Conservation (phyloP, 352 stramenopile species). For the Phytopythium montanum region DNA sequence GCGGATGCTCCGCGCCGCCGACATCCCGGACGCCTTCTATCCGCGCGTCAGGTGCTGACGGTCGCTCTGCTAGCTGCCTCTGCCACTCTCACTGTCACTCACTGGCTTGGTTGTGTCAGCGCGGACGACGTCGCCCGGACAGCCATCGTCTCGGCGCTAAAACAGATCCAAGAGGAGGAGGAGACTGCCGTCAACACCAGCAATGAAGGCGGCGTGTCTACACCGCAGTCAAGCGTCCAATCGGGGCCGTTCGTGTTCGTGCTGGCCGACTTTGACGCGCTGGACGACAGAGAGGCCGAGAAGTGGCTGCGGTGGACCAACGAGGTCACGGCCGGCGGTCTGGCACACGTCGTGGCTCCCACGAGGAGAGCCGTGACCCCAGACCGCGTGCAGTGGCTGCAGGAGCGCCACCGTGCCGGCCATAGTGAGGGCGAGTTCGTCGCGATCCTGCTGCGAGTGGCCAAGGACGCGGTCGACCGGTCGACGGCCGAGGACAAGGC, state of each 20-base stretch:
- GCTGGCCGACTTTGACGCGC: slow-evolving; percentile 45
- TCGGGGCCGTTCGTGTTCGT: slow-evolving; percentile 45
- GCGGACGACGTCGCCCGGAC: slow-evolving; percentile 1
- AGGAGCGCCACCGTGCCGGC: slow-evolving; percentile 24
- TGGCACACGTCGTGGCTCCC: slow-evolving; percentile 59
- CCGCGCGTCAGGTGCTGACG: slow-evolving; percentile 17
- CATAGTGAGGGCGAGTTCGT: slow-evolving; percentile 37
- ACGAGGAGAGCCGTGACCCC: slow-evolving; percentile 44
- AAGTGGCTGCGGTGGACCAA: slow-evolving; percentile 51
- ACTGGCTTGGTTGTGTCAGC: background rate
- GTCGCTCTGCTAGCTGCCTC: too few relatives aligned
- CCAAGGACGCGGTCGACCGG: slow-evolving; percentile 38
- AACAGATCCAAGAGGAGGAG: background rate
- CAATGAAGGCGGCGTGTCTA: background rate
- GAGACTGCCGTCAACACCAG: background rate
- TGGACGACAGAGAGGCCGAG: slow-evolving; percentile 27
- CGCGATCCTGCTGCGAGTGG: slow-evolving; percentile 56
- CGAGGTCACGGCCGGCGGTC: slow-evolving; percentile 29
- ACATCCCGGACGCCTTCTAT: slow-evolving; percentile 40
- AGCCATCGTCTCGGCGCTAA: slow-evolving; percentile 11
- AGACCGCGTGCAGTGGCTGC: slow-evolving; percentile 31
- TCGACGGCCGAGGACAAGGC: slow-evolving; percentile 52
- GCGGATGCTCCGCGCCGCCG: slow-evolving; percentile 26
- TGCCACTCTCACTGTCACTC: background rate
- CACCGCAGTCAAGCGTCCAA: background rate